Base-by-base conservation (phyloP, 2,329 filamentous ascomycete species). In the Intubia oerlemansii region DNA sequence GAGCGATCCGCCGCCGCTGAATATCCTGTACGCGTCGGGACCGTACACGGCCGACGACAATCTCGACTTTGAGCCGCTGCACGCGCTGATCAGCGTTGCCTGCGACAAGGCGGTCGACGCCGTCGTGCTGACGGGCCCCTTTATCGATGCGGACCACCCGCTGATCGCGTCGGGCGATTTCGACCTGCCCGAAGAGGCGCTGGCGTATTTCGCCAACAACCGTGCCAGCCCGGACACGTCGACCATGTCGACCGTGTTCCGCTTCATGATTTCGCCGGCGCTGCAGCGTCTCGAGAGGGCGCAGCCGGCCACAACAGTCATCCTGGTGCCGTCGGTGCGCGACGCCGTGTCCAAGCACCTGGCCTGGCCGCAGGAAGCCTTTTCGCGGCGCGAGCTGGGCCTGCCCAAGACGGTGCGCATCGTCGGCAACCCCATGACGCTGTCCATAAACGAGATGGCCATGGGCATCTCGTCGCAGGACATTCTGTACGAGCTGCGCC, bases 11-110 rank as follows among this genome's bases (percentile, higher is more conserved):
- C 55, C 67, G 7, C 82, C 85, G 1, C 51, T 95, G 12, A 82
- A 64, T 41, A 56, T 91, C 28, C 50, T 93, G 21, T 62, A 85
- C 33, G 80, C 76, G 2, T 67, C 81, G 0, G 88, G 88, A 0
- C 88, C 88, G 0, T 98, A 90, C 50, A 92, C 84, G 1, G 70
- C 82, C 3, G 84, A 95, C 40, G 78, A 85, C 42, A 90, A 90
- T 43, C 69, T 98, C 25, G 76, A 82, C 38, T 98, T 84, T 44
- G 78, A 90, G 42, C 77, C 85, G 7, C 56, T 98, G 2, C 71
- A 82, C 42, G 69, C 78, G 17, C 61, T 98, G 11, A 85, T 85
- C 45, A 63, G 65, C 39, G 72, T 74, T 41, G 82, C 84, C 7
- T 70, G 69, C 11, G 69, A 80, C 37, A 66, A 62, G 14, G 72